phyloP scores from a whole-genome alignment of 768 basidiomycete genomes.

The Chalciporus pseudorubinellus region DNA sequence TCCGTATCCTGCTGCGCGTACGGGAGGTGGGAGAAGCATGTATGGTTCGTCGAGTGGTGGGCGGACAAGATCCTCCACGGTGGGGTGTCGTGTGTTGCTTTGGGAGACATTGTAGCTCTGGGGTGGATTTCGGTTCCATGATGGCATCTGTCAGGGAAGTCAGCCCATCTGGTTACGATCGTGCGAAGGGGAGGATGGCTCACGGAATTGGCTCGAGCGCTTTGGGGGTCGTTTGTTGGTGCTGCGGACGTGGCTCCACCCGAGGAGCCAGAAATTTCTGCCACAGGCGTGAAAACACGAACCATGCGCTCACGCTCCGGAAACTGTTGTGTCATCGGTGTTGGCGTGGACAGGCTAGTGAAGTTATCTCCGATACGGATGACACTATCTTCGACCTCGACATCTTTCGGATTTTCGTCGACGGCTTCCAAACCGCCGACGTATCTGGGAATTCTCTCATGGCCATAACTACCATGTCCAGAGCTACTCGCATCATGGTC shows the following conservation, averaged over 20 bases:
- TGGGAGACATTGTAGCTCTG: constrained; percentile 17
- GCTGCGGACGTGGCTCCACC: not conserved
- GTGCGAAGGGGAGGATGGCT: constrained; percentile 2
- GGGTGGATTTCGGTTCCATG: constrained; percentile 7
- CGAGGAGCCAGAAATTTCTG: not conserved
- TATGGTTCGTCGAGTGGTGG: constrained; percentile 25
- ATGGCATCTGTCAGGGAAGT: constrained; percentile 5
- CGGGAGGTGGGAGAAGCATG: constrained; percentile 37
- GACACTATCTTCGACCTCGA: constrained; percentile 10
- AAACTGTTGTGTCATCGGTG: constrained; percentile 9
- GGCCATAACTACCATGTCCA: constrained; percentile 16
- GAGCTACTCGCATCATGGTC: constrained; percentile 24
- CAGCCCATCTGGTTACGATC: not conserved
- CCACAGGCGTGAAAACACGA: constrained; percentile 6
- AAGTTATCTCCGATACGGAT: constrained; percentile 22
- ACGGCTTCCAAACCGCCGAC: constrained; percentile 3
- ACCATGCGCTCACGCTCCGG: constrained; percentile 5
- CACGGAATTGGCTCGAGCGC: constrained; percentile 13
- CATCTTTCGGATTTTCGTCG: constrained; percentile 12
- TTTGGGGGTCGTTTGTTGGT: not conserved
- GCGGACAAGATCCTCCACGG: constrained; percentile 23
- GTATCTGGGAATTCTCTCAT: constrained; percentile 5
- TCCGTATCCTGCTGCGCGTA: constrained; percentile 35
- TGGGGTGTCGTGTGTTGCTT: constrained; percentile 13
- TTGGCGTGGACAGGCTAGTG: constrained; percentile 10